phyloP scores from a whole-genome alignment of 306 rosid genomes.

The Comarum palustre region DNA sequence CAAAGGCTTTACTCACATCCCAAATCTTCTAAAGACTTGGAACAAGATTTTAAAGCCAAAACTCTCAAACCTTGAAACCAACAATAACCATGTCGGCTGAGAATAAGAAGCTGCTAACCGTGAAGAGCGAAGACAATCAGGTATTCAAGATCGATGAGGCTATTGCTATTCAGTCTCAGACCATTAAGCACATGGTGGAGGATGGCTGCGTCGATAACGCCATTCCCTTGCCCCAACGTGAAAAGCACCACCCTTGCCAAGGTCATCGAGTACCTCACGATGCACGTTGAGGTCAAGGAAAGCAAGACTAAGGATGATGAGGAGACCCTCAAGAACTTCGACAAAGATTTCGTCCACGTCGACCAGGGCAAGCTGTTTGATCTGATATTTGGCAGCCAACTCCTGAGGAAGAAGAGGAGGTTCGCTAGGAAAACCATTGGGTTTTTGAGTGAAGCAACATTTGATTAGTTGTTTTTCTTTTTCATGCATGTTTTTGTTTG shows the following conservation, averaged over 20 bases:
- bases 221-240: neutral
- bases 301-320: neutral
- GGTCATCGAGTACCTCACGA: neutral
- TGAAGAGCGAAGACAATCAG: neutral
- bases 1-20: neutral
- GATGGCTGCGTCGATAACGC: neutral
- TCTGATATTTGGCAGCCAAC: constrained; percentile 1
- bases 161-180: neutral
- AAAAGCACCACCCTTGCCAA: neutral
- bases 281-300: neutral
- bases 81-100: neutral
- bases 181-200: neutral
- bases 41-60: neutral
- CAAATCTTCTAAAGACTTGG: neutral
- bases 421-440: too few relatives aligned
- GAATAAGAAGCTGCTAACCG: neutral
- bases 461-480: too few relatives aligned
- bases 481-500: too few relatives aligned
- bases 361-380: neutral
- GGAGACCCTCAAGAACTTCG: neutral
- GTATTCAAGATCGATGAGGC: neutral
- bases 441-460: too few relatives aligned
- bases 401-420: too few relatives aligned
- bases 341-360: neutral
- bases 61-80: neutral